These are phyloP conservation scores for Phytophthora pisi DNA, from an alignment of 352 stramenopile species.

Conservation along the genomic window DNA sequence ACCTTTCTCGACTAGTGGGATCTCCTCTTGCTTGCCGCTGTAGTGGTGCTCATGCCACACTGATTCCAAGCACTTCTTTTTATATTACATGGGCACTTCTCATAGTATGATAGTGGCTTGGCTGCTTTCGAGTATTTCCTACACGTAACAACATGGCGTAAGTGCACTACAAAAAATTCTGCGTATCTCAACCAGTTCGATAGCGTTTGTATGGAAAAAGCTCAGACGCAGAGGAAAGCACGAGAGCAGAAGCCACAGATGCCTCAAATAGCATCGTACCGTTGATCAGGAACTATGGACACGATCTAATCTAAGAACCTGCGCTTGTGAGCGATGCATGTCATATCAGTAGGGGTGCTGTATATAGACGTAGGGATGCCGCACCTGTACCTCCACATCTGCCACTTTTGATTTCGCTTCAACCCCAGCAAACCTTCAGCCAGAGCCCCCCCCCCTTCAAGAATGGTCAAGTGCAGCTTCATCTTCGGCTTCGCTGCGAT, in stretches of 20 bases:
- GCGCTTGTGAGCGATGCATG: not conserved
- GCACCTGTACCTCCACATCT: not conserved
- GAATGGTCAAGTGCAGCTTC: slow-evolving; percentile 33
- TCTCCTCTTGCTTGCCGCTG: too few species aligned
- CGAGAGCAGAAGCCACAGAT: not conserved
- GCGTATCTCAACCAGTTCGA: too few species aligned
- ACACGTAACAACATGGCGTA: too few species aligned
- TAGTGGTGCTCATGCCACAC: too few species aligned
- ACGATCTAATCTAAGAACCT: slow-evolving; percentile 2
- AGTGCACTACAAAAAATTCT: too few species aligned
- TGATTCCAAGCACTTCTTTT: too few species aligned
- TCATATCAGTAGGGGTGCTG: not conserved
- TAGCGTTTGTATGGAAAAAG: too few species aligned
- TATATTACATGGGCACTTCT: too few species aligned
- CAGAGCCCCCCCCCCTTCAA: not conserved
- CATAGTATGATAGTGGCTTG: too few species aligned
- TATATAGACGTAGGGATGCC: not conserved
- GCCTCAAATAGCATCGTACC: slow-evolving; percentile 1
- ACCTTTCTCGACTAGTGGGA: too few species aligned
- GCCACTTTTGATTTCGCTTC: slow-evolving; percentile 19
- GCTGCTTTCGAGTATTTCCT: too few species aligned
- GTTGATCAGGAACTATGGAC: not conserved
- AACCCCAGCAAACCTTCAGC: not conserved
- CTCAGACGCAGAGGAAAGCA: not conserved
- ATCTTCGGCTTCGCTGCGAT: slow-evolving; percentile 8